Base-by-base conservation (phyloP, 2,329 filamentous ascomycete species). In the Hymenoscyphus albidus region DNA sequence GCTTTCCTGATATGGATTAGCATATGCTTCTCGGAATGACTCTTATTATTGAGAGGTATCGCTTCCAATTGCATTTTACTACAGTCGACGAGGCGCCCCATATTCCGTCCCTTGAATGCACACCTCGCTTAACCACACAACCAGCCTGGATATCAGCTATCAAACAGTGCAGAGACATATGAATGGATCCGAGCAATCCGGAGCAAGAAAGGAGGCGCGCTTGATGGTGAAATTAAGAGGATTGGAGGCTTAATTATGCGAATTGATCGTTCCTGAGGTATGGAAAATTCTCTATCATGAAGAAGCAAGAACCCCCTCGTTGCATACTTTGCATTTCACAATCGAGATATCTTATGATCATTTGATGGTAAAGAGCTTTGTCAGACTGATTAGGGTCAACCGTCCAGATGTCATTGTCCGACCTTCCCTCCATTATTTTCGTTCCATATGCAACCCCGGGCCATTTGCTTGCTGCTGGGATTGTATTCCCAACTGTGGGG, bases 361-460 rank as follows among this genome's bases (percentile, higher is more conserved):
- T 27, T 27, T 27, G 27, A 27, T 27, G 27, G 27, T 27, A 27
- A 27, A 3, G 27, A 27, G 27, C 27, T 27, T 27, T 27, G 27
- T 27, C 27, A 27, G 27, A 27, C 27, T 2, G 27, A 27, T 27
- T 27, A 27, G 27, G 27, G 27, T 44, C 42, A n/a, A n/a, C 16
- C 42, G 22, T 55, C 18, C 14, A 31, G 10, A 55, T 27, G 5
- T 27, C 31, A 22, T 31, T 22, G 22, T 12, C 51, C 22, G 16
- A n/a, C 4, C 51, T 55, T 31, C 18, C 13, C 13, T 13, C 22
- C 13, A 55, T 55, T 18, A 63, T 63, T 14, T 64, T 64, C 32
- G 58, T 64, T 16, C 44, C 57, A 32, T 64, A 64, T 32, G 27
- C 62, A 12, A 64, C 40, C 31, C 44, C 62, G 13, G 58, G 58